Evolutionary conservation across 1,284 basidiomycete species (phyloP), one percentile per base, ranked within the genome.

Genomic region (Schizopora paradoxa): DNA sequence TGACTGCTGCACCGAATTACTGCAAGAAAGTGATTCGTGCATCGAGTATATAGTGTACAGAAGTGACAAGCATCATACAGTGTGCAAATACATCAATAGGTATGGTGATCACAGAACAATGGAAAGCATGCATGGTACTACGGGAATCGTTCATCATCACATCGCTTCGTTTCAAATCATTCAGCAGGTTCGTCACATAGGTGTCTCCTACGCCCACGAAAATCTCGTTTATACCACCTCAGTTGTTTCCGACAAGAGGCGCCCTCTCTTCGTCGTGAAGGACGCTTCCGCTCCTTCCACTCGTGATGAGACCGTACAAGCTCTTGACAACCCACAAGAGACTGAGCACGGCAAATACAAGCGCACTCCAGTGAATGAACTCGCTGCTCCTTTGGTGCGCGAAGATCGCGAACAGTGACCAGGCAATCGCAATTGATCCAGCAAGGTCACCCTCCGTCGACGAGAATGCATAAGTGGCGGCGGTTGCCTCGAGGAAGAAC

Each of bases 401-500:
- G 60, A 91, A 88, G 64, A 91, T 86, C 43, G 86, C 90, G 66
- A 86, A 91, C 22, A 89, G 70, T 22, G 83, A 78, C 83, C 86
- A 90, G 33, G 79, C 76, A 56, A 93, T 90, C 55, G 86, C 88
- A 58, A 92, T 75, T 33, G 88, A 85, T 1, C 88, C 91, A 6
- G 91, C 89, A 34, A 96, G 77, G 58, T 97, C 93, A 52, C 93
- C 93, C 63, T 96, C 91, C 2, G 78, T 70, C 11, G 84, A 83
- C 36, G 88, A 88, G 71, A 92, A 91, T 36, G 91, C 90, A 64
- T 97, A 96, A 1, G 89, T 86, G 5, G 86, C 89, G 0, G 90
- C 86, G 8, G 93, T 96, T 16, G 81, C 86, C 66, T 95, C 92
- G 53, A 97, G 82, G 84, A 96, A 95, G 70, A 96, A 82, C 53